phyloP scores from a whole-genome alignment of 164 flowering plant species.

The Aristolochia fimbriata region DNA sequence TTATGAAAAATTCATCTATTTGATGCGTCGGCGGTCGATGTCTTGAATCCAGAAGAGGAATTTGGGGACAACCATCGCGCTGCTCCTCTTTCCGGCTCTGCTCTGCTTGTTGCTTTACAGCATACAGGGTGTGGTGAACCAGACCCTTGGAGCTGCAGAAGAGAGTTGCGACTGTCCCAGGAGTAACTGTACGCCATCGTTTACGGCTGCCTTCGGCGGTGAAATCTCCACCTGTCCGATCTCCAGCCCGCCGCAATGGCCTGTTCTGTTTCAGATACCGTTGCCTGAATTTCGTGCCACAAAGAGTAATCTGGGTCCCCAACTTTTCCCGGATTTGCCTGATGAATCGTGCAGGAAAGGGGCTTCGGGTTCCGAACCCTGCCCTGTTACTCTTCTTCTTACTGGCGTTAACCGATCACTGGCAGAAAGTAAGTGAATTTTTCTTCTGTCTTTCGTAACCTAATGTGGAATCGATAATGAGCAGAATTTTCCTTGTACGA shows the following conservation, averaged over 20 bases:
- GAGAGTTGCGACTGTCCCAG: constrained; percentile 63
- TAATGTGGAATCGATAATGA: not conserved
- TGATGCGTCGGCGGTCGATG: not conserved
- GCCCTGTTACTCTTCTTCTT: constrained; percentile 70
- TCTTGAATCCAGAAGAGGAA: constrained; percentile 55
- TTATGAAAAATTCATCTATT: not conserved
- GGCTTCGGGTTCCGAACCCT: constrained; percentile 47
- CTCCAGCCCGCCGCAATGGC: constrained; percentile 68
- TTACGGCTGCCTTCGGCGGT: not conserved
- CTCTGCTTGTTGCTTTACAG: constrained; percentile 42
- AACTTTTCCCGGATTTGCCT: constrained; percentile 38
- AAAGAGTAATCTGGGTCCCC: constrained; percentile 21
- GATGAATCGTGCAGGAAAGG: constrained; percentile 50
- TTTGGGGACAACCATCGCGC: constrained; percentile 31
- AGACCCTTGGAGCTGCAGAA: constrained; percentile 26
- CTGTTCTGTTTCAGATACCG: constrained; percentile 75
- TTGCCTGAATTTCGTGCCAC: constrained; percentile 59
- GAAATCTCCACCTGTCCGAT: constrained; percentile 55
- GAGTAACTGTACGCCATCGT: constrained; percentile 38
- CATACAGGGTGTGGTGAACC: constrained; percentile 42
- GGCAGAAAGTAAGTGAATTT: constrained; percentile 5
- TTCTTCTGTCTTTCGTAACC: not conserved
- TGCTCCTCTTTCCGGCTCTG: constrained; percentile 43
- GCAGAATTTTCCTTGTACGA: not conserved
- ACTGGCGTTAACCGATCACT: constrained; percentile 42